phyloP scores from a whole-genome alignment of 164 flowering plant species.

The Warburgia ugandensis region DNA sequence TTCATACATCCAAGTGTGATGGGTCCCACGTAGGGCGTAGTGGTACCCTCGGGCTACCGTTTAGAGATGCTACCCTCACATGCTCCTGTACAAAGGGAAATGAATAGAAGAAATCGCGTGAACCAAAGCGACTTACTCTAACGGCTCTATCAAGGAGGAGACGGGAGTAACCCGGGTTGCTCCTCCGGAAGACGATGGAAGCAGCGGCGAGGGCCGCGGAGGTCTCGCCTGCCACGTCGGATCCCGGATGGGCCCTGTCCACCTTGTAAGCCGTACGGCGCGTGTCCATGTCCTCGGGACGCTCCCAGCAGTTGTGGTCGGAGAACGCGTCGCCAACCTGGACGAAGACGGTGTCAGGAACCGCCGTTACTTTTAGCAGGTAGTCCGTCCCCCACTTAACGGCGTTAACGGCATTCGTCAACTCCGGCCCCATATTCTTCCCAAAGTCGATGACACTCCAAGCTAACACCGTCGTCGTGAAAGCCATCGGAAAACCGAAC shows the following conservation, averaged over 20 bases:
- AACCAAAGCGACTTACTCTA: too few species aligned
- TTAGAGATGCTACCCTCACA: too few species aligned
- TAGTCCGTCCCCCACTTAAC: conserved; percentile 83
- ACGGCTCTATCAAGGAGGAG: conserved; percentile 64
- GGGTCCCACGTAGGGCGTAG: too few species aligned
- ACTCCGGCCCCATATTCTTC: conserved; percentile 50
- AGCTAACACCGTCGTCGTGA: conserved; percentile 67
- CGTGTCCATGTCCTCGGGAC: conserved; percentile 99
- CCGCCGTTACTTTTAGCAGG: conserved; percentile 56
- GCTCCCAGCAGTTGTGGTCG: conserved; percentile 89
- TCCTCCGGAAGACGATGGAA: conserved; percentile 63
- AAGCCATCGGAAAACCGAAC: conserved; percentile 96
- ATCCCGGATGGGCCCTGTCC: conserved; percentile 61
- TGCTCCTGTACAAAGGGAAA: too few species aligned
- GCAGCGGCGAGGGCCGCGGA: conserved; percentile 95
- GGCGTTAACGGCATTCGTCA: conserved; percentile 51
- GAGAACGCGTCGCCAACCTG: conserved; percentile 74
- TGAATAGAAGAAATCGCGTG: too few species aligned
- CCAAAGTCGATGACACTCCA: conserved; percentile 89
- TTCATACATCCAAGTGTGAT: too few species aligned
- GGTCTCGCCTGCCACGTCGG: conserved; percentile 94
- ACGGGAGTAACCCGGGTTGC: conserved; percentile 58
- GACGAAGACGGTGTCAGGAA: conserved; percentile 44
- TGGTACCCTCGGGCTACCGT: too few species aligned
- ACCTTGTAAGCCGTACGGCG: conserved; percentile 55